Percentiles rank a stretch among this genome's conserved stretches.
phyloP scores from a whole-genome alignment of 352 stramenopile species.

The Globisporangium camurandrum region DNA sequence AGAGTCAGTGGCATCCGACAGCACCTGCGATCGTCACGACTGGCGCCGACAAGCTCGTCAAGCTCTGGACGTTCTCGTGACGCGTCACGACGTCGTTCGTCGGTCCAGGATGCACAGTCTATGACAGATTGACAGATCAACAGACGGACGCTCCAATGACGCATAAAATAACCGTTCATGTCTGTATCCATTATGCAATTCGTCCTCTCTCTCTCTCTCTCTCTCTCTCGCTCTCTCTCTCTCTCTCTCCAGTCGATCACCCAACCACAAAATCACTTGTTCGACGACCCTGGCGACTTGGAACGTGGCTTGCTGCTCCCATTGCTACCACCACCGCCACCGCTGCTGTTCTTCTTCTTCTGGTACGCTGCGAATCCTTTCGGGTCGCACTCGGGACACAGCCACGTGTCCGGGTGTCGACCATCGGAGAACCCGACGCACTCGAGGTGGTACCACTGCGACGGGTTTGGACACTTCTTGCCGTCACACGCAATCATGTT shows the following conservation, averaged over 20 bases:
- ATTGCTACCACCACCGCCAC: constrained; percentile 8
- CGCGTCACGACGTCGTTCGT: too few relatives aligned
- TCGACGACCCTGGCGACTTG: constrained; percentile 56
- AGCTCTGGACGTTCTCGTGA: constrained; percentile 45
- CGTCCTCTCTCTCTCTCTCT: not conserved
- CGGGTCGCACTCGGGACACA: constrained; percentile 80
- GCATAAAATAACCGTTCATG: not conserved
- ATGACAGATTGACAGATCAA: too few relatives aligned
- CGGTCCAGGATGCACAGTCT: too few relatives aligned
- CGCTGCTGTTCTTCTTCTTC: constrained; percentile 81
- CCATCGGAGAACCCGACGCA: constrained; percentile 78
- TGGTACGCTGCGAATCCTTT: constrained; percentile 71
- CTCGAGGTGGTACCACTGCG: constrained; percentile 85
- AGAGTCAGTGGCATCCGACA: constrained; percentile 54
- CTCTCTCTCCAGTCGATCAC: not conserved
- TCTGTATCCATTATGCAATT: not conserved
- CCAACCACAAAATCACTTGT: not conserved
- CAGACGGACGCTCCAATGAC: too few relatives aligned
- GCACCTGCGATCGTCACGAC: constrained; percentile 50
- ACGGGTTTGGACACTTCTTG: constrained; percentile 83
- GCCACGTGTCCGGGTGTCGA: constrained; percentile 78
- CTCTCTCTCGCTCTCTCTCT: too few relatives aligned
- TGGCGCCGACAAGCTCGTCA: constrained; percentile 56
- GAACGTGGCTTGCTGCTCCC: constrained; percentile 49
- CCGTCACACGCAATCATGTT: constrained; percentile 87